Conservation (phyloP, 2,329 filamentous ascomycete species). For the Thelonectria blattea region DNA sequence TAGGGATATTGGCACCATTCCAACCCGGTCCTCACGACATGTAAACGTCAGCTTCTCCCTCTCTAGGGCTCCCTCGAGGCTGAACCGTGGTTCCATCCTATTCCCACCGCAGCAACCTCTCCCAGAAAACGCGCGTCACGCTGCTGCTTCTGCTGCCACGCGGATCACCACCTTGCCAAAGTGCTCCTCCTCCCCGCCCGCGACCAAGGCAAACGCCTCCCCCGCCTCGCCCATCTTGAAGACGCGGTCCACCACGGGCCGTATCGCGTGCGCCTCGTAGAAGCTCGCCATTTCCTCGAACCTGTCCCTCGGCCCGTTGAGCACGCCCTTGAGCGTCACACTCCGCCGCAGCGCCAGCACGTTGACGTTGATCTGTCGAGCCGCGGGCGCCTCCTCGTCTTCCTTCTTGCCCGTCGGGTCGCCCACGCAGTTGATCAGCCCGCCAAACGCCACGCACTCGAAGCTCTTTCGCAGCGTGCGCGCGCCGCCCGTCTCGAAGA, state of each 20-base stretch:
- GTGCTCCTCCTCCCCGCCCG: conserved; percentile 56
- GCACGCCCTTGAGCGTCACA: conserved; percentile 58
- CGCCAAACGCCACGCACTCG: conserved; percentile 60
- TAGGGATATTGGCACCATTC: neutral
- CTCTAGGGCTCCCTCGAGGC: too few species aligned
- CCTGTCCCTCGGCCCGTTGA: conserved; percentile 63
- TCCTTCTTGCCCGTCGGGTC: conserved; percentile 61
- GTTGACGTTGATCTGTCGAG: conserved; percentile 63
- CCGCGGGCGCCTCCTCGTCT: conserved; percentile 51
- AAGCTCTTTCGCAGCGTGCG: conserved; percentile 59
- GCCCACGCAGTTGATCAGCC: conserved; percentile 58
- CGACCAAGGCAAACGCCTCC: conserved; percentile 59
- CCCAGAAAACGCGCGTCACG: conserved; percentile 4
- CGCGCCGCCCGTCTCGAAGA: conserved; percentile 62
- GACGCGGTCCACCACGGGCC: conserved; percentile 54
- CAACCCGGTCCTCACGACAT: conserved; percentile 6
- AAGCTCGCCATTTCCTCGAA: conserved; percentile 61
- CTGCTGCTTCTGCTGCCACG: conserved; percentile 35
- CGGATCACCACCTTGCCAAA: conserved; percentile 64
- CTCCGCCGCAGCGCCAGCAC: conserved; percentile 56
- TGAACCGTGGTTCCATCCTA: neutral
- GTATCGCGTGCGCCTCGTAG: conserved; percentile 52
- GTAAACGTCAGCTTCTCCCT: conserved; percentile 1
- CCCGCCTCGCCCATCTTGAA: conserved; percentile 54
- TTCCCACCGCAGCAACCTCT: neutral